A percentile compares a stretch with the other conserved stretches of the same genome.
These are phyloP conservation scores for Papiliotrema fonsecae DNA, from an alignment of 1,284 basidiomycete species.

Conservation along the genomic window DNA sequence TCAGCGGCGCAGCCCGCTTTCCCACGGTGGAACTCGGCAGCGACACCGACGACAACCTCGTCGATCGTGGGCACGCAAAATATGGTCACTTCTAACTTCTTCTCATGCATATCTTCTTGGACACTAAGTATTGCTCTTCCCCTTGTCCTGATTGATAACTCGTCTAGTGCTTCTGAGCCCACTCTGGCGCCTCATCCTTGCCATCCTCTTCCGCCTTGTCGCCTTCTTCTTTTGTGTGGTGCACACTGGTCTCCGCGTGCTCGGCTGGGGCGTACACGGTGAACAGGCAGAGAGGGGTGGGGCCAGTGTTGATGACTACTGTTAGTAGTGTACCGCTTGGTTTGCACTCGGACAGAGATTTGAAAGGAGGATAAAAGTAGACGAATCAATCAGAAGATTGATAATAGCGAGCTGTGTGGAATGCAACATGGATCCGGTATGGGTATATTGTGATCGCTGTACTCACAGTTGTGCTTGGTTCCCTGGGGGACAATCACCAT, in stretches of 20 bases:
- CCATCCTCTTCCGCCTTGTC: conserved; percentile 47
- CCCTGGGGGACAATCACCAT: conserved; percentile 47
- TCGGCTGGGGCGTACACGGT: conserved; percentile 46
- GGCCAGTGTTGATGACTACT: conserved; percentile 42
- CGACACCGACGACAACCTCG: not conserved
- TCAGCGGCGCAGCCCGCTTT: not conserved
- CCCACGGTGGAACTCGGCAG: conserved; percentile 4
- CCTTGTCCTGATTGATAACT: not conserved
- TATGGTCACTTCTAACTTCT: not conserved
- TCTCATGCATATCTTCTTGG: not conserved
- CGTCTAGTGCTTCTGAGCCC: conserved; percentile 26
- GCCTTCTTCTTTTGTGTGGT: conserved; percentile 48
- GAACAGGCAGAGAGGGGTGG: conserved; percentile 43
- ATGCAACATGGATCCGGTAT: too few species aligned
- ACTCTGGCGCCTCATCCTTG: conserved; percentile 46
- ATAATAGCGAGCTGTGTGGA: too few species aligned
- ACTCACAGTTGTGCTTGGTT: conserved; percentile 44
- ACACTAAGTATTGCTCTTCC: not conserved
- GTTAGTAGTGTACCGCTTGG: not conserved
- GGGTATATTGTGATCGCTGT: too few species aligned
- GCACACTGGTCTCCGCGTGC: conserved; percentile 42
- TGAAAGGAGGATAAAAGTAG: too few species aligned
- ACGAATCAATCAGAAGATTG: too few species aligned
- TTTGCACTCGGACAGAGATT: too few species aligned
- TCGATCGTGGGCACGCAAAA: not conserved